Evolutionary conservation across 257 asterid species (phyloP).

Genomic region (Schizonepeta tenuifolia): DNA sequence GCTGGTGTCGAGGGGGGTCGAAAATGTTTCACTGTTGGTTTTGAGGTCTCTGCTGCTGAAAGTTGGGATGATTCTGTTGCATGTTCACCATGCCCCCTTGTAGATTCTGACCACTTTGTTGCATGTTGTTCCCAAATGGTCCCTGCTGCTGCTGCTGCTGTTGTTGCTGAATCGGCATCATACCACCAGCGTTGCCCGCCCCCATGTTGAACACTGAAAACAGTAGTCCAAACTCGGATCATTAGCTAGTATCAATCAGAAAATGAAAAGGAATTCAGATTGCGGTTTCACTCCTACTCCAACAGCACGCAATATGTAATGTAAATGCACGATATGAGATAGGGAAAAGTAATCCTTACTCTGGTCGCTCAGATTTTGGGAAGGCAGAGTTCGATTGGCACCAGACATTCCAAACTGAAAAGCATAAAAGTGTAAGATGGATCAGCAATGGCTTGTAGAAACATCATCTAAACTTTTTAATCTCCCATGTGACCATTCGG

Average conservation of each 20-base stretch:
- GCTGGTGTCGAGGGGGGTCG: not conserved
- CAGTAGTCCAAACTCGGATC: not conserved
- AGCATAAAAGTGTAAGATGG: slow-evolving; percentile 27
- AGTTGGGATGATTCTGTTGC: slow-evolving; percentile 80
- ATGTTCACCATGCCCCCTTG: slow-evolving; percentile 62
- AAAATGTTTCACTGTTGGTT: slow-evolving; percentile 61
- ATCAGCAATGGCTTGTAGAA: slow-evolving; percentile 9
- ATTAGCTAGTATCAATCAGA: slow-evolving; percentile 13
- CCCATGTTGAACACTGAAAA: slow-evolving; percentile 82
- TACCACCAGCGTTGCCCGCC: slow-evolving; percentile 62
- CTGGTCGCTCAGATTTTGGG: slow-evolving; percentile 82
- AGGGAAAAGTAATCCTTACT: slow-evolving; percentile 47
- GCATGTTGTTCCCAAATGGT: slow-evolving; percentile 79
- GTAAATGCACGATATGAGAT: not conserved
- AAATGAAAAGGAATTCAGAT: not conserved
- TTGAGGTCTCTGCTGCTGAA: slow-evolving; percentile 91
- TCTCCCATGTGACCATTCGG: no score
- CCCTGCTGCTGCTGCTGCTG: slow-evolving; percentile 65
- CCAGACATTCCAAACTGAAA: slow-evolving; percentile 77
- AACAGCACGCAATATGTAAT: no score
- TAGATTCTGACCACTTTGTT: slow-evolving; percentile 65
- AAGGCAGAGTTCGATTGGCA: slow-evolving; percentile 69
- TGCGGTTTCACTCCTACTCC: not conserved
- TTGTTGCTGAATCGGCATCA: slow-evolving; percentile 82
- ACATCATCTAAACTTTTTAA: not conserved